Conservation (phyloP, 1,284 basidiomycete genomes). For the Cutaneotrichosporon mucoides region DNA sequence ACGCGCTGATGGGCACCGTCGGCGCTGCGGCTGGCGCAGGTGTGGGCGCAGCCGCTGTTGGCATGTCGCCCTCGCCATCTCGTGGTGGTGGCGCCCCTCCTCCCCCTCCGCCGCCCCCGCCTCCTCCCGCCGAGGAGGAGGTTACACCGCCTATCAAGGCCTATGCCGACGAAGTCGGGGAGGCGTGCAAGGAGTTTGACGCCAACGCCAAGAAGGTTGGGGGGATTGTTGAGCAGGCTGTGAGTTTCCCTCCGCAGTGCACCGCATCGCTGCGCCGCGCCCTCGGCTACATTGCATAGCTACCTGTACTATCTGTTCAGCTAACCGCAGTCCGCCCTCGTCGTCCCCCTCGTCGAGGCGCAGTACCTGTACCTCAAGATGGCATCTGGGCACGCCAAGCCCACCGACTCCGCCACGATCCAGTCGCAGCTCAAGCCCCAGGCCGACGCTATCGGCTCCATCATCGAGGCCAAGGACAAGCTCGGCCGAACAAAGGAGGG, state of each 20-base stretch:
- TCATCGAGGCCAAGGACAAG: conserved; percentile 75
- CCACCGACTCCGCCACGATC: conserved; percentile 54
- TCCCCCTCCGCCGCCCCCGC: conserved; percentile 49
- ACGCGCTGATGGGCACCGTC: conserved; percentile 37
- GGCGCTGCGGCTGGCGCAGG: conserved; percentile 40
- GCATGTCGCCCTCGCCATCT: conserved; percentile 7
- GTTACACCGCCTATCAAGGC: conserved; percentile 63
- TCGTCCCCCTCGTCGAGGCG: conserved; percentile 66
- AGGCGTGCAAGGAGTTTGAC: conserved; percentile 68
- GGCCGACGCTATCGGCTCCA: conserved; percentile 66
- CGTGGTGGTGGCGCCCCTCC: conserved; percentile 30
- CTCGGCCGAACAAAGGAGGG: conserved; percentile 63
- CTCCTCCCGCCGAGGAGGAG: conserved; percentile 46
- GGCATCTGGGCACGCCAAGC: conserved; percentile 73
- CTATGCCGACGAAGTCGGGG: conserved; percentile 69
- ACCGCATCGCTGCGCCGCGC: too few species aligned
- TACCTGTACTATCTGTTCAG: not conserved
- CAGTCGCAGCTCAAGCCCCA: conserved; percentile 63
- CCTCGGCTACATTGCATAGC: too few species aligned
- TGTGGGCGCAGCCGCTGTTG: conserved; percentile 22
- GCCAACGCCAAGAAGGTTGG: conserved; percentile 71
- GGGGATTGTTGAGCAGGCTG: conserved; percentile 70
- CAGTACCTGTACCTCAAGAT: conserved; percentile 66
- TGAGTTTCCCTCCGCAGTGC: conserved; percentile 47
- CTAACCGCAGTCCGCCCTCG: conserved; percentile 59